Base-by-base conservation (phyloP, 257 asterid species). In the Jaltomata sinuosa region DNA sequence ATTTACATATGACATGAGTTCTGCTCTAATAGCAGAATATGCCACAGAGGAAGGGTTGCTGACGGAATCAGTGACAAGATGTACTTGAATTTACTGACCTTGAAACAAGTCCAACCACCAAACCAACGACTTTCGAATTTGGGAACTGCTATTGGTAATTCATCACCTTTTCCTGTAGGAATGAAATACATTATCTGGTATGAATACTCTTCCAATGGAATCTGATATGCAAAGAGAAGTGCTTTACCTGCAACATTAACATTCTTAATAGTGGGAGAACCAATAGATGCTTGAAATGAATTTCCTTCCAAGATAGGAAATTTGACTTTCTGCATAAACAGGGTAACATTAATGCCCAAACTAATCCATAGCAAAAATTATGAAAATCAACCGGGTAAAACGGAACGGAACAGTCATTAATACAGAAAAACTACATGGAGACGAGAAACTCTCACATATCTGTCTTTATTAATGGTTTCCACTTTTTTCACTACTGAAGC, bases 111-210 rank as follows among this genome's bases (percentile, higher is more conserved):
- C 97, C 97, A 93, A 90, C 96, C 97, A 86, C 97, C 97, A 86
- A 90, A 84, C 97, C 98, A 94, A 40, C 93, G 94, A 87, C 97
- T 94, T 67, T 90, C 88, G 68, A 89, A 93, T 86, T 87, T 93
- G 84, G 87, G 85, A 87, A 85, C 84, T 50, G 49, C 57, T 80
- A 84, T 67, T 55, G 84, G 68, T 31, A n/a, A 79, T 36, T 40
- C 80, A 71, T 83, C 3, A 84, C 85, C 69, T 79, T 86, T 88
- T 84, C 81, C 96, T 90, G 92, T 80, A 84, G 85, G 84, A 38
- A 84, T 86, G 71, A 72, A 84, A 86, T 21, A 49, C 32, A 82
- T 61, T 32, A 55, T 54, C 82, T 76, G 38, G 6, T 47, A 65
- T 77, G 55, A 83, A 57, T 38, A 77, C n/a, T 84, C 85, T 78